Evolutionary conservation across 805 yeast genomes (phyloP).

Genomic region (Lachancea thermotolerans): DNA sequence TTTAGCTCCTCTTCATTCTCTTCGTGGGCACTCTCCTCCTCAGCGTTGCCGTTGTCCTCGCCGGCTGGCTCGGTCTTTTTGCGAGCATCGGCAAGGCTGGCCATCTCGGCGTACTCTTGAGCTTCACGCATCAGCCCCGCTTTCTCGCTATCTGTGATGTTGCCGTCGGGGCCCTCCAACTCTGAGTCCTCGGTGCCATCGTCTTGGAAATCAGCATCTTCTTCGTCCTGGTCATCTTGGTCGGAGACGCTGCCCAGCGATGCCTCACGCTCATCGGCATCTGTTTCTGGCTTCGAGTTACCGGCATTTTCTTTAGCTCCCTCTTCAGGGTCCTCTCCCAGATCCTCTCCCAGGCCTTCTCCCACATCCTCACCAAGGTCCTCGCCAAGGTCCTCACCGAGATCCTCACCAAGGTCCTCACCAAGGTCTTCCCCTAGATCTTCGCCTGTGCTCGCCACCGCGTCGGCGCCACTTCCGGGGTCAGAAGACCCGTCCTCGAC

Average conservation of each 20-base stretch:
- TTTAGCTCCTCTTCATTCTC: conserved; percentile 30
- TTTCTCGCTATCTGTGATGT: conserved; percentile 30
- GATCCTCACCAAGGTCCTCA: conserved; percentile 27
- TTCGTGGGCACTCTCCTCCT: conserved; percentile 24
- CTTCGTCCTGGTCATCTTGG: background rate
- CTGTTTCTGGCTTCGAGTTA: conserved; percentile 29
- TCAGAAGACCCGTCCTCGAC: conserved; percentile 1
- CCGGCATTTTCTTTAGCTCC: conserved; percentile 25
- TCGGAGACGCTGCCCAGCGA: background rate
- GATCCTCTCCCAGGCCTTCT: conserved; percentile 31
- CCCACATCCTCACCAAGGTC: conserved; percentile 6
- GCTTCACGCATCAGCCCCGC: conserved; percentile 21
- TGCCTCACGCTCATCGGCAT: conserved; percentile 22
- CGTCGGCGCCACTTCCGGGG: conserved; percentile 19
- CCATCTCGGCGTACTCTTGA: conserved; percentile 11
- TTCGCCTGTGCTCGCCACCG: conserved; percentile 31
- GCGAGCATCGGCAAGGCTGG: conserved; percentile 1
- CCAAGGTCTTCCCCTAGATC: conserved; percentile 31
- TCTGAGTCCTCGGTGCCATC: conserved; percentile 8
- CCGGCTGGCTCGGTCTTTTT: background rate
- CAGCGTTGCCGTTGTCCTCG: no score
- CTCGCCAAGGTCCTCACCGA: conserved; percentile 11
- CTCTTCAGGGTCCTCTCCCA: conserved; percentile 27
- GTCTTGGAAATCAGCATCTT: conserved; percentile 9
- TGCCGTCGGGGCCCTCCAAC: conserved; percentile 23